phyloP scores from a whole-genome alignment of 1,284 basidiomycete species.

The Irpex sp. region DNA sequence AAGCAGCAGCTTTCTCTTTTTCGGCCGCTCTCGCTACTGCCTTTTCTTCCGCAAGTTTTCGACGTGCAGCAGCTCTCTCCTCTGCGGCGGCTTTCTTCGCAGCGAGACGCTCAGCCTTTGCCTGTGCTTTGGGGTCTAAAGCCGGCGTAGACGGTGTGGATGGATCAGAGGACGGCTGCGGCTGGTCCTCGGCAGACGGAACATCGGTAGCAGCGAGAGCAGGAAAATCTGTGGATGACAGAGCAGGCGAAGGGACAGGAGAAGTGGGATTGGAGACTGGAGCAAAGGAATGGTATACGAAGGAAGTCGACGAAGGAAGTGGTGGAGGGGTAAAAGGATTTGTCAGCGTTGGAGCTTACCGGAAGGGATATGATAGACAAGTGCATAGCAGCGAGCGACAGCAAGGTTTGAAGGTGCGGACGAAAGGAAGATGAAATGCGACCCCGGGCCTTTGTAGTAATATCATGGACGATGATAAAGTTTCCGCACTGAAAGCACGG shows the following conservation, averaged over 20 bases:
- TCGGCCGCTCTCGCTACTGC: constrained; percentile 36
- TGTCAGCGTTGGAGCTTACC: constrained; percentile 35
- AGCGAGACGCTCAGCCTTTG: constrained; percentile 48
- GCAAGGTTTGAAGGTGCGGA: constrained; percentile 20
- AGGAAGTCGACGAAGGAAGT: constrained; percentile 8
- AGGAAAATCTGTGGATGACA: constrained; percentile 74
- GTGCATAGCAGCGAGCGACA: constrained; percentile 18
- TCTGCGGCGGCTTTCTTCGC: constrained; percentile 61
- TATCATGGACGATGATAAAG: constrained; percentile 62
- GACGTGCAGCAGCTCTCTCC: constrained; percentile 57
- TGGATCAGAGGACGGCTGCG: constrained; percentile 21
- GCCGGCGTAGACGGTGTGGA: constrained; percentile 13
- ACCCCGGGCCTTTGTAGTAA: constrained; percentile 30
- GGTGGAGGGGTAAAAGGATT: constrained; percentile 21
- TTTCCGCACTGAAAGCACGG: constrained; percentile 84
- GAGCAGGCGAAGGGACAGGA: constrained; percentile 38
- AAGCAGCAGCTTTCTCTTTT: constrained; percentile 28
- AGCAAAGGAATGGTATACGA: constrained; percentile 26
- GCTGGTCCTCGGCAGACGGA: constrained; percentile 23
- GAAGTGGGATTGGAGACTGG: constrained; percentile 47
- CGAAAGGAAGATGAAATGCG: constrained; percentile 19
- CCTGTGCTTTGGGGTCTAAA: constrained; percentile 38
- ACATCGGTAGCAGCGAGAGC: constrained; percentile 36
- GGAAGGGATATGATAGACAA: constrained; percentile 22
- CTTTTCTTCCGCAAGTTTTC: constrained; percentile 50